These are phyloP conservation scores for Tephrocybe sp. DNA, from an alignment of 768 basidiomycete species.

Conservation along the genomic window DNA sequence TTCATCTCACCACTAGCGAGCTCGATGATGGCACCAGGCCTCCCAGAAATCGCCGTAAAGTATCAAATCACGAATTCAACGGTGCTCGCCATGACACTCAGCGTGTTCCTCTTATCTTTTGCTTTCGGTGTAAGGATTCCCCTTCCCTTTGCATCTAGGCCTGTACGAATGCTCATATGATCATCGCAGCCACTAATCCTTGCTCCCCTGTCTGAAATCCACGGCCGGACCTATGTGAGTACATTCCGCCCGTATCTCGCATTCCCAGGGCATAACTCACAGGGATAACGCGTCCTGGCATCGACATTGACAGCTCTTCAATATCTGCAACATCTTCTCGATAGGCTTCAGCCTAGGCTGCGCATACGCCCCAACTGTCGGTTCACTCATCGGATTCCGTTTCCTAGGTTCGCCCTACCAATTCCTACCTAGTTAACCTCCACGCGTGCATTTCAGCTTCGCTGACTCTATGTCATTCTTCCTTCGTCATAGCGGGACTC, in stretches of 20 bases:
- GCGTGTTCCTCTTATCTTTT: conserved; percentile 65
- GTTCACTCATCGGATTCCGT: conserved; percentile 58
- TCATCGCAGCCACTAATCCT: conserved; percentile 50
- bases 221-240: conserved; percentile 57
- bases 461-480: background rate
- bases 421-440: no score
- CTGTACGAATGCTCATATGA: background rate
- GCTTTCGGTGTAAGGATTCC: conserved; percentile 48
- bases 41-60: conserved; percentile 50
- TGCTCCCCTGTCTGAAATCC: conserved; percentile 69
- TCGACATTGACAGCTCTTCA: conserved; percentile 36
- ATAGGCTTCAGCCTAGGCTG: conserved; percentile 67
- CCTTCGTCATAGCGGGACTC: conserved; percentile 47
- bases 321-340: conserved; percentile 59
- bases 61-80: conserved; percentile 54
- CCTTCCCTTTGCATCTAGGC: background rate
- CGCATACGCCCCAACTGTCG: conserved; percentile 57
- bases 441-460: no score
- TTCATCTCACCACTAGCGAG: conserved; percentile 43
- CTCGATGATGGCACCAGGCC: conserved; percentile 72
- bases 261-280: background rate
- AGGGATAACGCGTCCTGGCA: background rate
- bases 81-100: conserved; percentile 54
- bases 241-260: background rate
- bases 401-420: conserved; percentile 61